Conservation (phyloP, 2,329 filamentous ascomycete species). For the Curvularia hawaiiensis region DNA sequence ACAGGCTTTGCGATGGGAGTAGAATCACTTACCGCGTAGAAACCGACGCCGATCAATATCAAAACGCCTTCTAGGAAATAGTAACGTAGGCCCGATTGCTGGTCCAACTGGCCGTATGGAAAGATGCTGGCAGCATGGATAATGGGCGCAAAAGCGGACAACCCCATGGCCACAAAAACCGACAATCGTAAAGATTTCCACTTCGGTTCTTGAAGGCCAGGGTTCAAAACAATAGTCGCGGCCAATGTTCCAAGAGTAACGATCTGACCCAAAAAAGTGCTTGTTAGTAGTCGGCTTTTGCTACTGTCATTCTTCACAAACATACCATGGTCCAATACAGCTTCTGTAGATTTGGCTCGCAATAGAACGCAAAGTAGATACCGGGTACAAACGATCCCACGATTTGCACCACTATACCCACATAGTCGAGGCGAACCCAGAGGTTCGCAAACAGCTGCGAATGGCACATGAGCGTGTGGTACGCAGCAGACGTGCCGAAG, state of each 20-base stretch:
- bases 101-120: constrained; percentile 66
- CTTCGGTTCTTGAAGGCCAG: constrained; percentile 77
- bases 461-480: constrained; percentile 82
- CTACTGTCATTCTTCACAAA: background rate
- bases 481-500: constrained; percentile 63
- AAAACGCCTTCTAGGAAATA: constrained; percentile 6
- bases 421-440: constrained; percentile 89
- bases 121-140: constrained; percentile 67
- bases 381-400: constrained; percentile 86
- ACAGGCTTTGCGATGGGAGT: constrained; percentile 49
- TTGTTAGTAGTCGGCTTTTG: background rate
- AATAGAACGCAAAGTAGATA: constrained; percentile 62
- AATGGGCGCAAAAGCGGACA: constrained; percentile 84
- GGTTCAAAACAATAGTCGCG: constrained; percentile 76
- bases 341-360: constrained; percentile 37
- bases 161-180: constrained; percentile 86
- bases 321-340: constrained; percentile 50
- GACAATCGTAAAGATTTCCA: constrained; percentile 83
- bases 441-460: constrained; percentile 73
- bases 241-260: constrained; percentile 65
- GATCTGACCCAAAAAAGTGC: background rate
- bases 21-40: constrained; percentile 72
- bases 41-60: constrained; percentile 75
- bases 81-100: constrained; percentile 63
- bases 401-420: constrained; percentile 87